Percentiles rank a stretch among this genome's conserved stretches.
Evolutionary conservation across 1,139 yeast species (phyloP).

Genomic region (Sugiyamaella grinbergsii): DNA sequence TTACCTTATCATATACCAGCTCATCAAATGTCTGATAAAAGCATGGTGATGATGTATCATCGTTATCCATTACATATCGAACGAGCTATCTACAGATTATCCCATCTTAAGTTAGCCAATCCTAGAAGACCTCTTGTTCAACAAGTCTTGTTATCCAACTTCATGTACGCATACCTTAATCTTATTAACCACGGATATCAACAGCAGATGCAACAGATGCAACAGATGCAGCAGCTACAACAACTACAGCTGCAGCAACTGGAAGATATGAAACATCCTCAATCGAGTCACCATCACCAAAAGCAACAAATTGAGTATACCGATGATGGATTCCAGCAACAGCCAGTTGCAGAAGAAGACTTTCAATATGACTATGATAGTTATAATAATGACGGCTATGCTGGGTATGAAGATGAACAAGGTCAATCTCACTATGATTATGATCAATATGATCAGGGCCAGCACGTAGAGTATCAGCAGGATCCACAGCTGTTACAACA

Average conservation of each 20-base stretch:
- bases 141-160: slow-evolving; percentile 88
- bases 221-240: slow-evolving; percentile 31
- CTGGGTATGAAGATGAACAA: slow-evolving; percentile 27
- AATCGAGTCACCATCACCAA: slow-evolving; percentile 19
- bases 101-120: slow-evolving; percentile 91
- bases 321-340: slow-evolving; percentile 14
- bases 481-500: too few species aligned
- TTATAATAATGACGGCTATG: slow-evolving; percentile 15
- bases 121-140: slow-evolving; percentile 88
- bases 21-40: slow-evolving; percentile 43
- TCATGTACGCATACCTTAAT: slow-evolving; percentile 96
- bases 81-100: slow-evolving; percentile 87
- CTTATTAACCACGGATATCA: slow-evolving; percentile 74
- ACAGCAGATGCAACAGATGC: slow-evolving; percentile 41
- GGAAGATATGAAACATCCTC: slow-evolving; percentile 19
- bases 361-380: slow-evolving; percentile 19
- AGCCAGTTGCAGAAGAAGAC: slow-evolving; percentile 8
- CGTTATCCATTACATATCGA: slow-evolving; percentile 94
- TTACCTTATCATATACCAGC: slow-evolving; percentile 45
- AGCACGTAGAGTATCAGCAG: slow-evolving; percentile 23
- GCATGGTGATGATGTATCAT: slow-evolving; percentile 45
- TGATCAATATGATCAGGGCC: slow-evolving; percentile 22
- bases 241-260: slow-evolving; percentile 29
- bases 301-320: slow-evolving; percentile 13
- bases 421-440: slow-evolving; percentile 26